Evolutionary conservation across 768 basidiomycete genomes (phyloP), one percentile per base, ranked within the genome.

Genomic region (Boletus subparvulus): DNA sequence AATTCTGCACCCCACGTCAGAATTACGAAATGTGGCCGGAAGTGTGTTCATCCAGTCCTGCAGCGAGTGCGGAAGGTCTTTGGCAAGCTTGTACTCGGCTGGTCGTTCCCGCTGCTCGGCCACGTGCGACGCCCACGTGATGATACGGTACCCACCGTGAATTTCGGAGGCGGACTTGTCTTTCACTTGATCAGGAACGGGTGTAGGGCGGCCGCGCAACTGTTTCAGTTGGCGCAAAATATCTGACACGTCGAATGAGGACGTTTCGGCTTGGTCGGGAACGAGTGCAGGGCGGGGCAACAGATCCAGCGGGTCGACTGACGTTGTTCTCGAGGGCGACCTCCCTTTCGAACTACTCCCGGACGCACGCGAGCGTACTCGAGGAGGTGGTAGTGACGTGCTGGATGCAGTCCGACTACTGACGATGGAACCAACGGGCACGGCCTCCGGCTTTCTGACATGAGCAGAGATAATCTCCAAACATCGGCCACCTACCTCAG

Each of bases 11-110:
- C 80, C 80, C 47, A 77, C 70, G 3, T 70, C 73, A 2, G 79
- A 74, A 24, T 70, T 67, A 13, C 80, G 75, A 28, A 73, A 77
- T n/a, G 65, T 51, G 0, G 65, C 63, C 2, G 77, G 73, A 60
- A 84, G 75, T 2, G 73, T 64, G 68, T 89, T 88, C 71, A 91
- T 80, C 51, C 80, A 73, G 66, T 91, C 88, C 54, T 89, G 85
- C 6, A 90, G 65, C 4, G 74, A 59, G 60, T 85, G 83, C 1
- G 85, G 84, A n/a, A 90, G 75, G 56, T 89, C 78, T 54, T 70
- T 75, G 3, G 82, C 67, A 16, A 73, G 63, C 45, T 60, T 64
- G 43, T 69, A 67, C 19, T 66, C 67, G 6, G 70, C 66, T 3
- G 54, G 44, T 9, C 60, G 54, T 10, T 47, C 42, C 13, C 66